Evolutionary conservation across 176 grass and related monocot species (phyloP).

Genomic region (Paspalum notatum): DNA sequence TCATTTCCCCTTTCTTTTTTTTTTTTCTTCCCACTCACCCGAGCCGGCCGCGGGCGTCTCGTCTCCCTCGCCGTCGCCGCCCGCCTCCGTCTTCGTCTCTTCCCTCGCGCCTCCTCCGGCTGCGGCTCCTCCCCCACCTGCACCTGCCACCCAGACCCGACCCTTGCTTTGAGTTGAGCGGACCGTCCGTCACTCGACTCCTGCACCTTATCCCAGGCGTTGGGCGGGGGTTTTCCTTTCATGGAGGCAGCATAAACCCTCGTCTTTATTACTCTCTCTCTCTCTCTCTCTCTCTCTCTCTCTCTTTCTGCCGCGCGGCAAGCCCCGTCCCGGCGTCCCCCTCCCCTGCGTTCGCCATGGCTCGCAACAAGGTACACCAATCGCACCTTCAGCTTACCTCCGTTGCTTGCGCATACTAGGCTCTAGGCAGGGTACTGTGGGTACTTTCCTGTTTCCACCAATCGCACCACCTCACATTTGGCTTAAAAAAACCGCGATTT

Average conservation of each 20-base stretch:
- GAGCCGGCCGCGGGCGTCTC: not conserved
- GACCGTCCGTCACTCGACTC: not conserved
- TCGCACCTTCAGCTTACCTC: no score
- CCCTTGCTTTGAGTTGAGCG: not conserved
- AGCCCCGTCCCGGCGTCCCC: not conserved
- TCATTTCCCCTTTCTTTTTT: not conserved
- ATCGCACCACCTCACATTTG: not conserved
- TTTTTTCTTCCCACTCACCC: not conserved
- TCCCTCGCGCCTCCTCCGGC: no score
- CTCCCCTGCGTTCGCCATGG: constrained; percentile 19
- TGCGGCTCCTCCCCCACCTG: not conserved
- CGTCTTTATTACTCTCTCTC: no score
- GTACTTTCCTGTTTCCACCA: not conserved
- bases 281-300: no score
- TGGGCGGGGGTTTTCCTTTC: not conserved
- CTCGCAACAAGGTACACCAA: constrained; percentile 61
- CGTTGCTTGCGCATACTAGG: not conserved
- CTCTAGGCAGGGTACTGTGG: not conserved
- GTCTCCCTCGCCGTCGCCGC: not conserved
- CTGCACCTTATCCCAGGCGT: not conserved
- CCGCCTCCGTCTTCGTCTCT: not conserved
- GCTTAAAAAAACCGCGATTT: not conserved
- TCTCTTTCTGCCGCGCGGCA: not conserved
- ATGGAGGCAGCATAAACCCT: constrained; percentile 20
- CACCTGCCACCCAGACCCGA: not conserved